phyloP scores from a whole-genome alignment of 2,329 filamentous ascomycete genomes.

The Monosporascus sp. region DNA sequence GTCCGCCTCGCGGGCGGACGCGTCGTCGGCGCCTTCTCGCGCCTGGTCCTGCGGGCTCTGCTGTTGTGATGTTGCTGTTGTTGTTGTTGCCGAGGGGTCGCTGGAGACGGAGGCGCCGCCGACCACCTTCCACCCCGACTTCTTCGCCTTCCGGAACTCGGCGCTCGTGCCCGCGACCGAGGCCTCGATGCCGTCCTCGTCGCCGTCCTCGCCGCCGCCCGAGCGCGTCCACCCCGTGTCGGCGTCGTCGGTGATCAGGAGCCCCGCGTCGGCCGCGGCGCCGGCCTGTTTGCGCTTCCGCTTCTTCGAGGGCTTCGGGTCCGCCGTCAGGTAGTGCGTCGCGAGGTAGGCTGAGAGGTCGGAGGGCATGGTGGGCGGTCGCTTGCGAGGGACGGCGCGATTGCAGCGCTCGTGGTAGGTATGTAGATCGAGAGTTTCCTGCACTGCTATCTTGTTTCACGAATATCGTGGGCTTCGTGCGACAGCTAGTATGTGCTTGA shows the following conservation, averaged over 20 bases:
- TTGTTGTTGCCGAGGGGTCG: slow-evolving; percentile 17
- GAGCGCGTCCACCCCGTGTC: slow-evolving; percentile 46
- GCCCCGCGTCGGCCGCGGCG: slow-evolving; percentile 37
- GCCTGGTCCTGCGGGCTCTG: slow-evolving; percentile 21
- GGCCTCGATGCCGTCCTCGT: slow-evolving; percentile 48
- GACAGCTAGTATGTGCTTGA: too few relatives aligned
- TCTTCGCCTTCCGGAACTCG: slow-evolving; percentile 70
- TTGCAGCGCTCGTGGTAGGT: too few relatives aligned
- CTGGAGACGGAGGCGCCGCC: slow-evolving; percentile 35
- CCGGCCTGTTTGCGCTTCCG: slow-evolving; percentile 54
- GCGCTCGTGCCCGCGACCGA: slow-evolving; percentile 47
- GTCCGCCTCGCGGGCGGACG: slow-evolving; percentile 61
- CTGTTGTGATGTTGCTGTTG: slow-evolving; percentile 22
- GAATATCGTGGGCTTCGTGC: too few relatives aligned
- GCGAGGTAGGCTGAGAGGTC: slow-evolving; percentile 81
- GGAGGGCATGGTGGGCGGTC: slow-evolving; percentile 39
- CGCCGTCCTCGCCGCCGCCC: slow-evolving; percentile 45
- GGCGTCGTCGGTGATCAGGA: slow-evolving; percentile 62
- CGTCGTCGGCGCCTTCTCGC: not conserved
- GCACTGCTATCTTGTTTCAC: too few relatives aligned
- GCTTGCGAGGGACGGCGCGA: too few relatives aligned
- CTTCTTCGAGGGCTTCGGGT: slow-evolving; percentile 55
- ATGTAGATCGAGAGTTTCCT: too few relatives aligned
- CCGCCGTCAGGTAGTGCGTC: slow-evolving; percentile 73
- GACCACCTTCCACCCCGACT: slow-evolving; percentile 74